Conservation (phyloP, 2,329 filamentous ascomycete genomes). For the Fusarium brachygibbosum region DNA sequence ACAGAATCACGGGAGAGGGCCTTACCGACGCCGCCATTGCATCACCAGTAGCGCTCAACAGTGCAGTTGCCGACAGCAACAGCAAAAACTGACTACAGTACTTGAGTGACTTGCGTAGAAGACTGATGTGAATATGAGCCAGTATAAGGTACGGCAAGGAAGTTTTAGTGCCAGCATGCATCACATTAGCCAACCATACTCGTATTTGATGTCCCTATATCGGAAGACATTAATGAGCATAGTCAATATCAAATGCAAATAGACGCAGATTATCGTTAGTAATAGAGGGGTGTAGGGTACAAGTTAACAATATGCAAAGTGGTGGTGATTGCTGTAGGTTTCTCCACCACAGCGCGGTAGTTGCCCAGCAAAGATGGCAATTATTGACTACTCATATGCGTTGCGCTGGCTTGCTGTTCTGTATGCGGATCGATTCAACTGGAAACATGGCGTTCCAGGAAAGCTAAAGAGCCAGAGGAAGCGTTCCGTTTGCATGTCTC, state of each 20-base stretch:
- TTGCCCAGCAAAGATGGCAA: slow-evolving; percentile 37
- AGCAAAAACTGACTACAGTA: not conserved
- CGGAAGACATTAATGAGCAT: not conserved
- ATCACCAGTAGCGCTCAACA: slow-evolving; percentile 40
- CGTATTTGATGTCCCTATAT: not conserved
- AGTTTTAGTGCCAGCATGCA: slow-evolving; percentile 6
- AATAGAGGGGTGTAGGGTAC: slow-evolving; percentile 19
- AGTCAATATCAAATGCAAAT: not conserved
- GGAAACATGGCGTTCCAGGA: slow-evolving; percentile 31
- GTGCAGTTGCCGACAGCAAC: not conserved
- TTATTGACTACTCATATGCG: not conserved
- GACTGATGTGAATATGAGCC: not conserved
- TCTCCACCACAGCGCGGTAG: slow-evolving; percentile 11
- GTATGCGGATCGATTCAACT: slow-evolving; percentile 7
- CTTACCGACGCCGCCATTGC: slow-evolving; percentile 39
- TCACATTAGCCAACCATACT: slow-evolving; percentile 11
- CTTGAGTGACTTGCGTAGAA: not conserved
- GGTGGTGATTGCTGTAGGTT: slow-evolving; percentile 4
- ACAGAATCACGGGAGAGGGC: slow-evolving; percentile 23
- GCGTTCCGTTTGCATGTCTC: slow-evolving; percentile 47
- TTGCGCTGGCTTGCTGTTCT: not conserved
- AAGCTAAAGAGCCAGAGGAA: slow-evolving; percentile 18
- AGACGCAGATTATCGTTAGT: not conserved
- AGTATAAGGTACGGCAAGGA: slow-evolving; percentile 1
- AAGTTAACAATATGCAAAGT: slow-evolving; percentile 5